phyloP scores from a whole-genome alignment of 495 filamentous ascomycete species.

The Penicillium taxi region DNA sequence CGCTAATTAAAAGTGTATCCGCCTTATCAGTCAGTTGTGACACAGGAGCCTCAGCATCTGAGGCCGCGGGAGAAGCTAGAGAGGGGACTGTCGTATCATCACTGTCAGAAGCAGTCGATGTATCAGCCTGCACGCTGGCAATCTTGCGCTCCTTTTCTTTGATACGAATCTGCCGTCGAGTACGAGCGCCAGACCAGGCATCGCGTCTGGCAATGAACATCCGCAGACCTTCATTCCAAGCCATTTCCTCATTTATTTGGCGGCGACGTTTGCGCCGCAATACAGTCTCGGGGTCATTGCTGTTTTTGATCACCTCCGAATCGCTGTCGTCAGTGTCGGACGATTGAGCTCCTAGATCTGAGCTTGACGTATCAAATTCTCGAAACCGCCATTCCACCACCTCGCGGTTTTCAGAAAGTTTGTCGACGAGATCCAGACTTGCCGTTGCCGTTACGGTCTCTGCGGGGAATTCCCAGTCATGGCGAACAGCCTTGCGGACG shows the following conservation, averaged over 20 bases:
- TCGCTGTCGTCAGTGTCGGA: constrained; percentile 17
- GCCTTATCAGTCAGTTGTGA: constrained; percentile 27
- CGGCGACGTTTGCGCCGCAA: constrained; percentile 53
- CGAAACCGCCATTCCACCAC: constrained; percentile 36
- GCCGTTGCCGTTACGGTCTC: constrained; percentile 20
- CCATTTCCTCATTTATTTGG: constrained; percentile 62
- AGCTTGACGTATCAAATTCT: constrained; percentile 37
- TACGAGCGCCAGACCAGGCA: constrained; percentile 75
- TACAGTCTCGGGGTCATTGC: constrained; percentile 26
- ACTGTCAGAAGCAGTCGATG: constrained; percentile 2
- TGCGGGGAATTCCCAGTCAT: constrained; percentile 36
- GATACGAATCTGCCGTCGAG: constrained; percentile 22
- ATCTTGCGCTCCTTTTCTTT: constrained; percentile 12
- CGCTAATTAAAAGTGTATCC: constrained; percentile 19
- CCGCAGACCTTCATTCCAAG: constrained; percentile 73
- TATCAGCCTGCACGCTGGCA: background rate
- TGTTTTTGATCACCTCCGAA: constrained; percentile 3
- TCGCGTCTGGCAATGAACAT: constrained; percentile 69
- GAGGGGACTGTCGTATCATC: constrained; percentile 4
- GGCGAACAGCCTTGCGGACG: constrained; percentile 35
- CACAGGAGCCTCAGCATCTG: background rate
- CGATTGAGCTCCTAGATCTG: constrained; percentile 33
- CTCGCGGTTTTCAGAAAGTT: constrained; percentile 22
- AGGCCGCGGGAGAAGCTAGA: constrained; percentile 1
- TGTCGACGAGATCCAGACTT: constrained; percentile 9